Evolutionary conservation across 2,329 filamentous ascomycete species (phyloP), one percentile per base, ranked within the genome.

Genomic region (Penicillium concentricum): DNA sequence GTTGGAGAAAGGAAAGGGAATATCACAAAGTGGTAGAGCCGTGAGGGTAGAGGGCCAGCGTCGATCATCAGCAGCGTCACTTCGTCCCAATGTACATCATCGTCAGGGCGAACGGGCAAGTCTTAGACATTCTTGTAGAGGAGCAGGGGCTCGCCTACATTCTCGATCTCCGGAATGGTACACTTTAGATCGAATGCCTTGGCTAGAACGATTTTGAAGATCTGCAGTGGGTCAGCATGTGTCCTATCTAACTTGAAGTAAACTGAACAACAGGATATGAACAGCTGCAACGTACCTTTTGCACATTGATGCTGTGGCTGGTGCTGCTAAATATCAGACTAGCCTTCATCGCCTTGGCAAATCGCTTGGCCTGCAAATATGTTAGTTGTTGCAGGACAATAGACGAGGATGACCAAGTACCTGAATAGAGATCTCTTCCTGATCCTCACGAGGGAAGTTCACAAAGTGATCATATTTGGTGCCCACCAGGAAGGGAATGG

Each of bases 381-480:
- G 60, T 76, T 62, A 74, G 50, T 49, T n/a, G 16, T 0, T 13
- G 66, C 49, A 15, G 39, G 28, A 30, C 22, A 47, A 16, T 30
- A 37, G 12, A 43, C 5, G 24, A 26, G 9, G 15, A 39, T 10
- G 7, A 22, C 16, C 12, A 35, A 75, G 57, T 78, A 94, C 92
- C 84, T 96, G 93, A 70, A 94, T 92, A 15, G 92, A 96, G 61
- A 99, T 99, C 77, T 99, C 94, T 75, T 99, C 94, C 74, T 99
- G 94, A 72, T 99, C 94, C 73, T 97, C 93, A 41, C 90, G 85
- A 0, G 94, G 92, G 70, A 99, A 97, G 78, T 97, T 99, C 76
- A 99, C 93, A 79, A 99, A 99, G 72, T 97, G 94, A 70, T 99
- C 94, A 75, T 97, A 99, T 76, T 99, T 99, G 35, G 94, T 99